phyloP scores from a whole-genome alignment of 768 basidiomycete genomes.

The Dacryopinax primogenitus region DNA sequence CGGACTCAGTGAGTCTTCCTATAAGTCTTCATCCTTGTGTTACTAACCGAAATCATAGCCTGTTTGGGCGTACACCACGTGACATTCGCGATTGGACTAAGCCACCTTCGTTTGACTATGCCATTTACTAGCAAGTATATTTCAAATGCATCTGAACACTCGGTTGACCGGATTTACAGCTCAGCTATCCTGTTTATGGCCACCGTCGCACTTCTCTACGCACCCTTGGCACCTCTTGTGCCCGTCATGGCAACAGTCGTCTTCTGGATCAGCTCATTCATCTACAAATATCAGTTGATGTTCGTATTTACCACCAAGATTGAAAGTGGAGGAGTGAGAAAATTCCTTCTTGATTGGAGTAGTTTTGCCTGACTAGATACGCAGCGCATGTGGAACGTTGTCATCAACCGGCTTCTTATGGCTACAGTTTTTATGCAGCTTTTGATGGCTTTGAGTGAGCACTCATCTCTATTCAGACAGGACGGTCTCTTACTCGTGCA shows the following conservation, averaged over 20 bases:
- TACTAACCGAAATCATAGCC: slow-evolving; percentile 28
- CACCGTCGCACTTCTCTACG: slow-evolving; percentile 89
- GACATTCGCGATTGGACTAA: slow-evolving; percentile 84
- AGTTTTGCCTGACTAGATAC: slow-evolving; percentile 11
- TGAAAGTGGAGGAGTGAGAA: slow-evolving; percentile 82
- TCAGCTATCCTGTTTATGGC: slow-evolving; percentile 69
- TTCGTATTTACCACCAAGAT: slow-evolving; percentile 81
- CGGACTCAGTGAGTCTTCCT: slow-evolving; percentile 53
- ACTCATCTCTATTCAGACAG: slow-evolving; percentile 5
- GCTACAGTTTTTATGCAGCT: slow-evolving; percentile 77
- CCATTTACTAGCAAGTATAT: slow-evolving; percentile 60
- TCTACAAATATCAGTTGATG: slow-evolving; percentile 81
- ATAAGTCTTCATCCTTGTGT: background rate
- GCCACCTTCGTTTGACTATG: slow-evolving; percentile 79
- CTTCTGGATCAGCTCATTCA: slow-evolving; percentile 47
- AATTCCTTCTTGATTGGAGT: background rate
- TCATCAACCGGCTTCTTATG: slow-evolving; percentile 73
- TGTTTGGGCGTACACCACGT: slow-evolving; percentile 79
- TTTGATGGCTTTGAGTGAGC: slow-evolving; percentile 74
- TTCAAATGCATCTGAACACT: slow-evolving; percentile 14
- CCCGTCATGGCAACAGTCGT: slow-evolving; percentile 68
- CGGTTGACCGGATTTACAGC: slow-evolving; percentile 22
- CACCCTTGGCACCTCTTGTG: slow-evolving; percentile 86
- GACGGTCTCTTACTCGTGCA: slow-evolving; percentile 8
- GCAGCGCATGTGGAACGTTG: slow-evolving; percentile 87